Evolutionary conservation across 192 early-diverging fungal species (phyloP), one percentile per base, ranked within the genome.

Genomic region (Podila clonocystis): DNA sequence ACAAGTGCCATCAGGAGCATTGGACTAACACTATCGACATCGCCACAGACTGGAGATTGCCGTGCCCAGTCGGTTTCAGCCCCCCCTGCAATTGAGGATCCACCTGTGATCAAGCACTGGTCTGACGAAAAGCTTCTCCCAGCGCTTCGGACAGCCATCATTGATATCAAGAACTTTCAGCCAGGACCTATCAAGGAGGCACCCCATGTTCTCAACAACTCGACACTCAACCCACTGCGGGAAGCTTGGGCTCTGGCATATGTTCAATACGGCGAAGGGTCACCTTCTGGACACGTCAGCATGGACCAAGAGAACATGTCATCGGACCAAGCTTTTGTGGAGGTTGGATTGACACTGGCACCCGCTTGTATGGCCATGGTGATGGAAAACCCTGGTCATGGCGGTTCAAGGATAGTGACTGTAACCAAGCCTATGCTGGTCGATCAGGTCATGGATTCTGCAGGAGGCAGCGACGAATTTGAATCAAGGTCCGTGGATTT

Each of bases 371-470:
- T 80, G 76, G 76, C 76, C 13, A 80, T 80, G 76, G 65, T 73
- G 19, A 80, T 80, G 76, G 76, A 80, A 33, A 72, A 45, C 19
- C 12, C 66, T 1, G 20, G 22, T 5, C 11, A 57, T 4, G 59
- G 62, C 7, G 70, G 70, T 26, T 72, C 76, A 5, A 66, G 70
- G 38, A 80, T 80, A 22, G 70, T 80, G 13, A 73, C 76, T 11
- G 76, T 80, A 19, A 80, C 76, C 8, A 80, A 80, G 30, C 76
- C 76, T 0, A 80, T 80, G 31, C 34, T 73, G 59, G 55, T 80
- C 20, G 76, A 80, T 36, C 76, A 80, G 26, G 76, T 80, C 4
- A 80, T 80, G 76, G 76, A 80, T 45, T 80, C 70, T 59, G 76
- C 76, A 20, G 65, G 50, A 20, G 58, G 34, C 22, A 52, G 33